These are phyloP conservation scores for Hygrophoropsis aurantiaca DNA, from an alignment of 768 basidiomycete species.

Conservation along the genomic window DNA sequence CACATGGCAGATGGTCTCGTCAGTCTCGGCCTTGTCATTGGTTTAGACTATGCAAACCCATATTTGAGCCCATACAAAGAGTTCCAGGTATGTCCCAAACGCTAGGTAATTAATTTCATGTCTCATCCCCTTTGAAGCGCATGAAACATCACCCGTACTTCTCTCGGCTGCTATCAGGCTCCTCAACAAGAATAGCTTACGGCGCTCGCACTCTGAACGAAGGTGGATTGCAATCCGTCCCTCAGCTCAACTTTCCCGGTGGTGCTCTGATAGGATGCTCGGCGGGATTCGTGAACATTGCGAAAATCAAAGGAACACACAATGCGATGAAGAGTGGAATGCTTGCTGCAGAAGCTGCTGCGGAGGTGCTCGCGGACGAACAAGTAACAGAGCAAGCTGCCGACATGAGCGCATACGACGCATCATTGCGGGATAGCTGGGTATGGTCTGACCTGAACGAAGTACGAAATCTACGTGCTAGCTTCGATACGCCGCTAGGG, in stretches of 20 bases:
- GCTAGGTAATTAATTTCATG: neutral
- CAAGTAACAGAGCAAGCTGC: constrained; percentile 10
- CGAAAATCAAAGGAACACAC: constrained; percentile 98
- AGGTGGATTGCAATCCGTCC: constrained; percentile 91
- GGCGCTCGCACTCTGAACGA: constrained; percentile 90
- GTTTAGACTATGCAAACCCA: constrained; percentile 93
- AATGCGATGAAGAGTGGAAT: constrained; percentile 99
- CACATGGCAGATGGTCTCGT: constrained; percentile 94
- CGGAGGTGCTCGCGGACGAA: constrained; percentile 47
- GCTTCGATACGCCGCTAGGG: constrained; percentile 79
- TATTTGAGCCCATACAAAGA: constrained; percentile 91
- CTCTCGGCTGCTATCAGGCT: constrained; percentile 71
- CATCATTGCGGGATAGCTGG: constrained; percentile 73
- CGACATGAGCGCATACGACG: constrained; percentile 76
- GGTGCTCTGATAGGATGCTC: constrained; percentile 94
- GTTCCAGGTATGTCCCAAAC: constrained; percentile 64
- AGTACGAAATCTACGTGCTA: constrained; percentile 88
- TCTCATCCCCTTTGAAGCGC: constrained; percentile 40
- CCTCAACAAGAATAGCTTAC: constrained; percentile 79
- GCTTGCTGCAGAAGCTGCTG: constrained; percentile 91
- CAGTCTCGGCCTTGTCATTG: constrained; percentile 87
- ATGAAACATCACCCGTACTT: constrained; percentile 99
- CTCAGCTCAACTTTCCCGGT: constrained; percentile 85
- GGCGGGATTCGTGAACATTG: constrained; percentile 93
- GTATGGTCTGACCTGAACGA: constrained; percentile 84